Conservation (phyloP, 1,284 basidiomycete genomes). For the Ceratobasidium papillatum region DNA sequence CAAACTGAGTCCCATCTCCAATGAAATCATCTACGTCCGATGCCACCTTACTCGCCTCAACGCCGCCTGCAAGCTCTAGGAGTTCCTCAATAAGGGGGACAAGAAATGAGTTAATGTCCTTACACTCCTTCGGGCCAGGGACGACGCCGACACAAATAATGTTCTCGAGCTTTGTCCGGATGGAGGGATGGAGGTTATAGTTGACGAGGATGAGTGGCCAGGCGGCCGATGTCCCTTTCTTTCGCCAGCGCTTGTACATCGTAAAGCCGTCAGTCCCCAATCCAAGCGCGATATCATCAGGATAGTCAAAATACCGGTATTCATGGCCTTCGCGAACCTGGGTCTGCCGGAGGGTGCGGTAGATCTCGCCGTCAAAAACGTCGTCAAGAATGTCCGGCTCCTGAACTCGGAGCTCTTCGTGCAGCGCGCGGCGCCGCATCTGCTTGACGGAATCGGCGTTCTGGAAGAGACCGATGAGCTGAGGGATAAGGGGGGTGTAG, state of each 20-base stretch:
- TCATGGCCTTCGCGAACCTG: constrained; percentile 46
- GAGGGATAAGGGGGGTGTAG: constrained; percentile 43
- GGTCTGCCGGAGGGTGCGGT: constrained; percentile 11
- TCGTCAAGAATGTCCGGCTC: constrained; percentile 43
- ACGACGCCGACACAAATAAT: constrained; percentile 41
- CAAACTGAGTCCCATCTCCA: constrained; percentile 9
- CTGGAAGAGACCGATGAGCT: constrained; percentile 17
- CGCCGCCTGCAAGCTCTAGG: constrained; percentile 28
- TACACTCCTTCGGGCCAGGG: constrained; percentile 37
- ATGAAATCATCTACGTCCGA: constrained; percentile 41
- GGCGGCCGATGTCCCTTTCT: constrained; percentile 50
- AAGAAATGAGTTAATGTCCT: constrained; percentile 43
- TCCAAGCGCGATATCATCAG: constrained; percentile 50
- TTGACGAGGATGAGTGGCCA: constrained; percentile 44
- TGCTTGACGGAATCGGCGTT: constrained; percentile 42
- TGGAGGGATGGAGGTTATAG: constrained; percentile 41
- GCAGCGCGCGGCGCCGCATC: constrained; percentile 47
- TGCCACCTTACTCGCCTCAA: constrained; percentile 7
- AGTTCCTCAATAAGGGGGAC: constrained; percentile 39
- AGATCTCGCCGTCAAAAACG: constrained; percentile 44
- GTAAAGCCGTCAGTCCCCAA: constrained; percentile 54
- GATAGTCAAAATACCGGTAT: constrained; percentile 50
- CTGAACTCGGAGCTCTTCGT: constrained; percentile 42
- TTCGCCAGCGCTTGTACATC: constrained; percentile 52
- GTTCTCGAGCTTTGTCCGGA: constrained; percentile 32